Evolutionary conservation across 805 yeast genomes (phyloP), one percentile per base, ranked within the genome.

Genomic region (Cyberlindnera sargentensis): DNA sequence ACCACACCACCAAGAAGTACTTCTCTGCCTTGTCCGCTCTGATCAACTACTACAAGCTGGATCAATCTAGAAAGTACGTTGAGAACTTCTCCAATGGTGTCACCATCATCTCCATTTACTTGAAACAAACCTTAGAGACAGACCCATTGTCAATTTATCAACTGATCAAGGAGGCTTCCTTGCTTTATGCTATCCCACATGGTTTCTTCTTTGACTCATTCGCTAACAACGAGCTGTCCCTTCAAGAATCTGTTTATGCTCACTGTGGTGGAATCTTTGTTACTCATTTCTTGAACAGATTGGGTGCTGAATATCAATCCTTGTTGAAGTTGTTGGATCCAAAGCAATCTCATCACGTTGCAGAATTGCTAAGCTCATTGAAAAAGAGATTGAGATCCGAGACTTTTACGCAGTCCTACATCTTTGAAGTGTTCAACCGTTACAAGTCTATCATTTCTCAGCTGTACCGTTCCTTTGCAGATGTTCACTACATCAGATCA

Each of bases 221-320:
- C 60, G 80, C 83, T 48, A 63, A 71, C 40, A 84, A 91, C 43
- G 80, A 80, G 52, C 75, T 91, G 64, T 89, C 97, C 1, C 80
- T 95, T 54, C 98, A 91, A 67, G 99, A 93, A 67, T 80, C 90
- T 37, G 82, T 89, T 45, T 93, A 93, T 62, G 95, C 97, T 37
- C 98, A 91, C 64, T 84, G 89, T 64, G 95, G 91, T 56, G 83
- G 85, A 37, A 85, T 88, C 48, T 91, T 93, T 61, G 95, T 88
- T 40, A 83, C 95, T 31, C 98, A 93, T 66, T 93, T 91, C 69
- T 75, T 91, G 64, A 93, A 93, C 71, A 77, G 98, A 61, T 74
- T 91, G 60, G 97, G 98, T 29, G 80, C 95, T 3, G 97, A 90
- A 65, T 90, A 85, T 65, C 77, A 72, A 52, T 75, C 87, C 37